These are phyloP conservation scores for Strigomonas culicis DNA, from an alignment of 208 protist species.

Conservation along the genomic window DNA sequence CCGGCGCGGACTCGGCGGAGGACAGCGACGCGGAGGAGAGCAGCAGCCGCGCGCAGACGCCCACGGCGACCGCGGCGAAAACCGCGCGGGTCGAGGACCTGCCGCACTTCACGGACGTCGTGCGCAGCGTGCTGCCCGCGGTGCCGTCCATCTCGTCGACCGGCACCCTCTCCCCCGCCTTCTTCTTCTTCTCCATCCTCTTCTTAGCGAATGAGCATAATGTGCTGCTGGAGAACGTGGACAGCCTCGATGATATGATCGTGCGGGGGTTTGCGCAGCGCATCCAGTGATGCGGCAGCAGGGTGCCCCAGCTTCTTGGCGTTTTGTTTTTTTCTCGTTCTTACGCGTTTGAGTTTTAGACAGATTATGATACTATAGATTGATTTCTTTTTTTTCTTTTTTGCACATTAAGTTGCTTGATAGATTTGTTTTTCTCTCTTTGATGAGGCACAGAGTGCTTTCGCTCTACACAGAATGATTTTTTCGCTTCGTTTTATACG, in stretches of 20 bases:
- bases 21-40: conserved; percentile 12
- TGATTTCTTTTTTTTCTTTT: too few relatives aligned
- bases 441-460: too few relatives aligned
- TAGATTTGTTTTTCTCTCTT: background rate
- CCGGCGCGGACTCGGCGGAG: conserved; percentile 7
- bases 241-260: conserved; percentile 55
- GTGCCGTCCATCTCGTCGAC: conserved; percentile 64
- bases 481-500: background rate
- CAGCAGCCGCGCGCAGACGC: background rate
- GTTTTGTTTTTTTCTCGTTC: background rate
- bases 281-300: conserved; percentile 10
- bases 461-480: background rate
- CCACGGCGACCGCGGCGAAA: background rate
- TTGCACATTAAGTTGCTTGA: background rate
- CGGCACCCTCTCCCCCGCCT: conserved; percentile 82
- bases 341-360: background rate
- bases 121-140: conserved; percentile 53
- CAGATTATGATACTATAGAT: too few relatives aligned
- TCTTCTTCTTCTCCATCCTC: conserved; percentile 91
- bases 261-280: conserved; percentile 40
- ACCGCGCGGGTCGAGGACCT: conserved; percentile 8
- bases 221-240: conserved; percentile 70
- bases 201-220: conserved; percentile 89
- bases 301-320: too few relatives aligned
- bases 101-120: conserved; percentile 67